These are phyloP conservation scores for Isoetes engelmannii DNA, from an alignment of 83 land plant genomes.

Conservation along the genomic window DNA sequence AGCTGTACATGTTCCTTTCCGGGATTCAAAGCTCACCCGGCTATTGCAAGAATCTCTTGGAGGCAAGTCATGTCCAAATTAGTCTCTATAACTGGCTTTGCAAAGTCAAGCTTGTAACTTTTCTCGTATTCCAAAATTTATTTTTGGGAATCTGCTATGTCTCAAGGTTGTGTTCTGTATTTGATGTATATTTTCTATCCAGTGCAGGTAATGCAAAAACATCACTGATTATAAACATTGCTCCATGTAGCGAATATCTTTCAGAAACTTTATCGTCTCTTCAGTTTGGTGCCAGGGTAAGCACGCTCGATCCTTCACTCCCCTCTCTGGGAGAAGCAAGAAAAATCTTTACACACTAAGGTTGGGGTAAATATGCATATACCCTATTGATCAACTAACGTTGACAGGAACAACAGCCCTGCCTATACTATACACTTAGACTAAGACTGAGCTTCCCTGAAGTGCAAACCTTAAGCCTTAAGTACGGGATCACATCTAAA, in stretches of 20 bases:
- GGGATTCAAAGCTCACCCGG: constrained; percentile 37
- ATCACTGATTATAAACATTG: constrained; percentile 35
- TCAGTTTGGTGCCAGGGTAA: constrained; percentile 35
- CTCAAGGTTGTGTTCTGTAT: too few relatives aligned
- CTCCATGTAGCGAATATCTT: constrained; percentile 36
- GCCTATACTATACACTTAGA: too few relatives aligned
- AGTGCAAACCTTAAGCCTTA: too few relatives aligned
- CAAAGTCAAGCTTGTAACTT: too few relatives aligned
- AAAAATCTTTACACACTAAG: too few relatives aligned
- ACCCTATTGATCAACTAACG: too few relatives aligned
- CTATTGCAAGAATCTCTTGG: constrained; percentile 39
- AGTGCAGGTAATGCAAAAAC: constrained; percentile 37
- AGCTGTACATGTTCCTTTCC: constrained; percentile 32
- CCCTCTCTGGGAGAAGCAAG: too few relatives aligned
- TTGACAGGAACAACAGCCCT: too few relatives aligned
- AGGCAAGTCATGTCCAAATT: constrained; percentile 14
- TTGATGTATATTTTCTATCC: background rate
- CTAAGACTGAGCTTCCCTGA: too few relatives aligned
- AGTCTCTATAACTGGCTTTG: too few relatives aligned
- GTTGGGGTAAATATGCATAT: too few relatives aligned
- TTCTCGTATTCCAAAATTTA: background rate
- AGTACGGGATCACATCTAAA: too few relatives aligned
- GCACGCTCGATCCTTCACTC: background rate
- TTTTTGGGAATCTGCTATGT: background rate
- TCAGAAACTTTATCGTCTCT: constrained; percentile 38